These are phyloP conservation scores for Keqinozyma sinolaborantium DNA, from an alignment of 1,139 yeast genomes.

Conservation along the genomic window DNA sequence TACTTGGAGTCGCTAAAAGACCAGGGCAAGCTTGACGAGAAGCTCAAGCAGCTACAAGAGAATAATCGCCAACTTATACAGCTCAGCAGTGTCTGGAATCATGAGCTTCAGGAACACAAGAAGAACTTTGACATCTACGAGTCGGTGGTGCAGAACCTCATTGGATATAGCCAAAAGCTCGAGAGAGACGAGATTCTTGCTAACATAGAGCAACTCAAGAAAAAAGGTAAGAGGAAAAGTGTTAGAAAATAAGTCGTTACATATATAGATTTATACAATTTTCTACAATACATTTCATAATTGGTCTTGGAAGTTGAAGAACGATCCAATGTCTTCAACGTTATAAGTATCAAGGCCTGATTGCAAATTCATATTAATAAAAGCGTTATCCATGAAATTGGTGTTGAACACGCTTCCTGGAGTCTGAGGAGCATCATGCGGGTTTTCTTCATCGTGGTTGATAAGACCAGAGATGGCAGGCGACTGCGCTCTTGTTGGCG, in stretches of 20 bases:
- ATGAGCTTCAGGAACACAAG: conserved; percentile 36
- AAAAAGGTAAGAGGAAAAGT: conserved; percentile 15
- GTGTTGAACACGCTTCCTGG: conserved; percentile 34
- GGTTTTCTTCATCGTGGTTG: conserved; percentile 5
- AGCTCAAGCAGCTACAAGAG: conserved; percentile 23
- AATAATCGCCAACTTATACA: conserved; percentile 28
- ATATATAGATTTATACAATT: conserved; percentile 1
- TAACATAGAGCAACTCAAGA: conserved; percentile 26
- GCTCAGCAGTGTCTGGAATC: conserved; percentile 48
- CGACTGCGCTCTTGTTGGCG: conserved; percentile 38
- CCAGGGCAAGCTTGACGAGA: conserved; percentile 10
- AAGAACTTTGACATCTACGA: conserved; percentile 64
- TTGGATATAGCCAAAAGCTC: conserved; percentile 64
- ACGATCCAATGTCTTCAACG: conserved; percentile 28
- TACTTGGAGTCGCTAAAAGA: conserved; percentile 17
- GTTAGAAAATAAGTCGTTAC: conserved; percentile 2
- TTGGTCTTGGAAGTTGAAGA: conserved; percentile 23
- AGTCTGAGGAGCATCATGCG: conserved; percentile 15
- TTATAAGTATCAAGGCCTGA: conserved; percentile 31
- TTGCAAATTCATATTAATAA: conserved; percentile 44
- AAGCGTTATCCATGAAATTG: conserved; percentile 44
- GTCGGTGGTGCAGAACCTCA: conserved; percentile 65
- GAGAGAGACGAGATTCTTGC: conserved; percentile 47
- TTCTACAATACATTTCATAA: conserved; percentile 1
- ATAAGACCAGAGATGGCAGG: conserved; percentile 8